Evolutionary conservation across 2,329 filamentous ascomycete species (phyloP), one percentile per base, ranked within the genome.

Genomic region (Pseudogymnoascus sp.): DNA sequence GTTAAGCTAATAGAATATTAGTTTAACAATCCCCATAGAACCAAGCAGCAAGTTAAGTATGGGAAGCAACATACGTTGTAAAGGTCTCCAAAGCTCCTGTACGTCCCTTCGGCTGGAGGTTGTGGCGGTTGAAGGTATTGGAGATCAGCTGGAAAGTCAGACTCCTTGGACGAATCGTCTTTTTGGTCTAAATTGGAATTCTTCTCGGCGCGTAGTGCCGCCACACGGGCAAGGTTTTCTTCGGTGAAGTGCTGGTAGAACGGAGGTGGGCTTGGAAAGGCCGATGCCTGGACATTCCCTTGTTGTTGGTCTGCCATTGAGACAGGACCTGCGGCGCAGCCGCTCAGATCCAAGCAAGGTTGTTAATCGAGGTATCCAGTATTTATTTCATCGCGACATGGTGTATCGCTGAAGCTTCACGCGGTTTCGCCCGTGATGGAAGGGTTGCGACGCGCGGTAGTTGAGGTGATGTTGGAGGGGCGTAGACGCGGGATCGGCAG

Each of bases 191-290:
- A 58, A 4, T 47, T n/a, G 57, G 25, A 16, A 12, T 60, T 28
- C 54, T 70, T 69, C 12, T 69, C 69, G 3, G 70, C 65, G 41
- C 74, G 80, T 60, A 81, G 70, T 38, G 79, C 70, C 61, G 79
- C 74, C 22, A 89, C 74, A 57, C 83, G 84, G 12, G 82, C 75
- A 59, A 90, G 69, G 70, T 93, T 95, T 28, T 88, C 84, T 2
- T 84, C 73, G 0, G 90, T 96, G 75, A 97, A 97, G 72, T 89
- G 81, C 67, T 88, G 87, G 86, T 90, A 97, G 76, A 97, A 96
- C 0, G 88, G 86, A 25, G 94, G 94, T 25, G 94, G 94, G 59
- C 88, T 84, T 22, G 94, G 93, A 72, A 91, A 96, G 39, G 87
- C 84, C 22, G 88, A 84, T 54, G 78, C 76, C 41, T 67, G 67